Evolutionary conservation across 306 rosid species (phyloP).

Genomic region (Vicia faba): DNA sequence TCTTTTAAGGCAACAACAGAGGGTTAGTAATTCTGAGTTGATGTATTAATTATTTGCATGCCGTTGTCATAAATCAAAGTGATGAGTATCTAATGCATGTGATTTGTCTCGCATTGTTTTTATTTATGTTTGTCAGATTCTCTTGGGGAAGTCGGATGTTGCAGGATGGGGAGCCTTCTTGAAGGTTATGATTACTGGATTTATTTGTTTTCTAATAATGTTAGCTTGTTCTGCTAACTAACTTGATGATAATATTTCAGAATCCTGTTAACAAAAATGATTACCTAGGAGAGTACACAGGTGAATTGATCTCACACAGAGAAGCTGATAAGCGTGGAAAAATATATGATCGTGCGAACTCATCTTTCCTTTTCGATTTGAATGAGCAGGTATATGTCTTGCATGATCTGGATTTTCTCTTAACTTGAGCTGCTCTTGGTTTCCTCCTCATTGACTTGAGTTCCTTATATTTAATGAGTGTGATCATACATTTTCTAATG

Average conservation of each 20-base stretch:
- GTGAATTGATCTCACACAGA: conserved; percentile 90
- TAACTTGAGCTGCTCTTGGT: not conserved
- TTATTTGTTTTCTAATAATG: conserved; percentile 21
- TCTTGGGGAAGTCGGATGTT: conserved; percentile 89
- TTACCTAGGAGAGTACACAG: conserved; percentile 95
- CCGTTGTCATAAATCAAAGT: conserved; percentile 19
- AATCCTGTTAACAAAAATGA: conserved; percentile 93
- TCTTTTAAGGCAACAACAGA: conserved; percentile 92
- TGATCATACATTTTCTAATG: conserved; percentile 27
- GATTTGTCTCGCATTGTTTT: conserved; percentile 26
- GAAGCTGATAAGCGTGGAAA: conserved; percentile 99
- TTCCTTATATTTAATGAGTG: conserved; percentile 13
- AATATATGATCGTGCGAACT: conserved; percentile 95
- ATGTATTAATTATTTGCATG: conserved; percentile 18
- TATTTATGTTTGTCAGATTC: conserved; percentile 60
- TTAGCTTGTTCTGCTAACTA: conserved; percentile 40
- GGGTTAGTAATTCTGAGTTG: conserved; percentile 58
- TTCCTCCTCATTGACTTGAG: conserved; percentile 13
- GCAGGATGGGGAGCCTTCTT: conserved; percentile 99
- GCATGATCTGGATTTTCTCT: conserved; percentile 21
- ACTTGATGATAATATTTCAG: conserved; percentile 60
- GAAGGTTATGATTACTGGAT: conserved; percentile 56
- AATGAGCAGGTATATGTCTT: conserved; percentile 85
- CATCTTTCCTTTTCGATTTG: conserved; percentile 96
- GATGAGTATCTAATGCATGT: conserved; percentile 27